Evolutionary conservation across 2,329 filamentous ascomycete genomes (phyloP).

Genomic region (Drechslerella stenobrocha): DNA sequence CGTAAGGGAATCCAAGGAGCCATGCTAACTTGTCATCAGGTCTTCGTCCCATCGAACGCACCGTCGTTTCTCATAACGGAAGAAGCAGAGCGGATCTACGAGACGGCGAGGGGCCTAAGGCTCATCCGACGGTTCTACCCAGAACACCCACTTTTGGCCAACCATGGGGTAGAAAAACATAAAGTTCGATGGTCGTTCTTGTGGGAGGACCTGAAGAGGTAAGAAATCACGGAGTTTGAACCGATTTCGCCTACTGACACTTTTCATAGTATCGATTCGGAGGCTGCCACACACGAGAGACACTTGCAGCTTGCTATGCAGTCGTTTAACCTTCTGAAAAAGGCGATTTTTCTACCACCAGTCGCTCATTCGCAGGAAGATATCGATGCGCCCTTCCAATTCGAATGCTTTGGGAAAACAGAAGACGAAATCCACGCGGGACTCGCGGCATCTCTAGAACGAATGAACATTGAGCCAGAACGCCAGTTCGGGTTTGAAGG

Average conservation of each 20-base stretch:
- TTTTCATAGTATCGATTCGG: slow-evolving; percentile 25
- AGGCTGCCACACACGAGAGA: slow-evolving; percentile 35
- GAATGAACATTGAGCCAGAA: slow-evolving; percentile 47
- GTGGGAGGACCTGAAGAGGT: slow-evolving; percentile 53
- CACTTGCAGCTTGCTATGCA: slow-evolving; percentile 42
- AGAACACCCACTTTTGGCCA: slow-evolving; percentile 64
- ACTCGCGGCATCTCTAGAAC: slow-evolving; percentile 45
- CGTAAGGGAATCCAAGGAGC: background rate
- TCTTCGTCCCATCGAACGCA: slow-evolving; percentile 67
- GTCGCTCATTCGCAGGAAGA: background rate
- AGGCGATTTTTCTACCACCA: slow-evolving; percentile 8
- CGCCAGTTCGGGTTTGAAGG: slow-evolving; percentile 40
- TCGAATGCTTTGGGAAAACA: slow-evolving; percentile 51
- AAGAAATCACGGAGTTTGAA: slow-evolving; percentile 57
- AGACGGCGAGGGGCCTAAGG: slow-evolving; percentile 74
- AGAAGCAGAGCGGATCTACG: slow-evolving; percentile 72
- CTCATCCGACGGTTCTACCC: slow-evolving; percentile 72
- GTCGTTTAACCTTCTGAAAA: slow-evolving; percentile 21
- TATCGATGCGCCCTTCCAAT: slow-evolving; percentile 6
- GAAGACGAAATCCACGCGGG: slow-evolving; percentile 47
- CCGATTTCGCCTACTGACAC: slow-evolving; percentile 15
- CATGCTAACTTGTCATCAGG: slow-evolving; percentile 37
- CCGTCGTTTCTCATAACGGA: slow-evolving; percentile 73
- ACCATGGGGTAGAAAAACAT: slow-evolving; percentile 48
- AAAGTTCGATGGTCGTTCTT: slow-evolving; percentile 52